Conservation (phyloP, 2,329 filamentous ascomycete species). For the Aureobasidium lini region DNA sequence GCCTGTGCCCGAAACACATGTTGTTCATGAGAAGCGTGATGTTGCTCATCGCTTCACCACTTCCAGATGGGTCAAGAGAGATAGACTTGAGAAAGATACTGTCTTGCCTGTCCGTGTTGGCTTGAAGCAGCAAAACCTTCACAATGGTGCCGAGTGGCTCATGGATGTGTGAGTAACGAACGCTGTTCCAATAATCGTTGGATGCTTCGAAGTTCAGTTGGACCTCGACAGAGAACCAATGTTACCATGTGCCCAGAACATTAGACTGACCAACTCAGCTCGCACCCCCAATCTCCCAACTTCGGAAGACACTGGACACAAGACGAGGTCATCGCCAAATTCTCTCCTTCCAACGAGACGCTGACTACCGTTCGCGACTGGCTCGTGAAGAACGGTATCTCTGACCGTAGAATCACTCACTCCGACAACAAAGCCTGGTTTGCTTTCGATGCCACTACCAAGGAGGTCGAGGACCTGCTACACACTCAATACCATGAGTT, state of each 20-base stretch:
- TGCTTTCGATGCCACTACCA: slow-evolving; percentile 24
- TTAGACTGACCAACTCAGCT: slow-evolving; percentile 12
- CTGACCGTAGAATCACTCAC: slow-evolving; percentile 21
- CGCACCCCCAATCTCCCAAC: slow-evolving; percentile 25
- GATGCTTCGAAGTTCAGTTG: neutral
- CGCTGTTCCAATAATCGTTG: neutral
- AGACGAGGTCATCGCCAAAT: slow-evolving; percentile 23
- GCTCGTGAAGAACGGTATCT: slow-evolving; percentile 19
- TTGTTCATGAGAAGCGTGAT: slow-evolving; percentile 37
- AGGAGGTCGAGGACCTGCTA: slow-evolving; percentile 23
- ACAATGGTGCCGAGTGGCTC: slow-evolving; percentile 30
- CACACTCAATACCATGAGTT: slow-evolving; percentile 24
- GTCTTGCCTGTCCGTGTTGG: slow-evolving; percentile 41
- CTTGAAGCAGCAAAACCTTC: slow-evolving; percentile 38
- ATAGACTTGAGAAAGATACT: slow-evolving; percentile 29
- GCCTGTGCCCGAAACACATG: slow-evolving; percentile 24
- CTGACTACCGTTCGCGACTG: slow-evolving; percentile 21
- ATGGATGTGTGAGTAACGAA: slow-evolving; percentile 22
- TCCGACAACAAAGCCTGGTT: slow-evolving; percentile 29
- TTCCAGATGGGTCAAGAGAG: slow-evolving; percentile 32
- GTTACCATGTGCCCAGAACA: neutral
- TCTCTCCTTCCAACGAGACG: slow-evolving; percentile 22
- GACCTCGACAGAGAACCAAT: no score
- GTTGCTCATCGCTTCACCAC: slow-evolving; percentile 17
- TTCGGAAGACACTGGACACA: slow-evolving; percentile 30